These are phyloP conservation scores for Trichophyton mentagrophytes DNA, from an alignment of 2,329 filamentous ascomycete species.

Conservation along the genomic window DNA sequence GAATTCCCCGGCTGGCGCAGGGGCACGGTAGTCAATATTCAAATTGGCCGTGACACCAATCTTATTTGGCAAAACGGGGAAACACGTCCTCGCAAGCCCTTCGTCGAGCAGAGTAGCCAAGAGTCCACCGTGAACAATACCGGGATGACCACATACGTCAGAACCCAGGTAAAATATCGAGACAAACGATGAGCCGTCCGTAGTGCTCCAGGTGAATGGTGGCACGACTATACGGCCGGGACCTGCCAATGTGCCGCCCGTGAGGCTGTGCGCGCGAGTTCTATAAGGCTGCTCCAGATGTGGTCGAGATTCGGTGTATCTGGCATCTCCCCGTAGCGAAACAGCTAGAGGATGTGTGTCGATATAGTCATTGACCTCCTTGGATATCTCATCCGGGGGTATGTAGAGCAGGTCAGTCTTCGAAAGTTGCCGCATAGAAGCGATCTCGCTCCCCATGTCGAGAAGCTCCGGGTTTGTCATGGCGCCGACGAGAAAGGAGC, in stretches of 20 bases:
- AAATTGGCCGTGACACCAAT: conserved; percentile 47
- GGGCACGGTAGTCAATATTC: conserved; percentile 50
- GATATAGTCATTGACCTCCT: conserved; percentile 59
- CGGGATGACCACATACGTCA: conserved; percentile 55
- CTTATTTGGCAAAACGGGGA: conserved; percentile 35
- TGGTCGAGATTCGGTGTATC: conserved; percentile 64
- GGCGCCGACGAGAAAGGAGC: conserved; percentile 24
- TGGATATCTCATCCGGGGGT: conserved; percentile 40
- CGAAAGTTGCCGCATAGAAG: conserved; percentile 32
- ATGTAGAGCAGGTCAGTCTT: conserved; percentile 58
- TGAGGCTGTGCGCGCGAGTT: conserved; percentile 63
- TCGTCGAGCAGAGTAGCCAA: conserved; percentile 60
- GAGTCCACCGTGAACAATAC: conserved; percentile 57
- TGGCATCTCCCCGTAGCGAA: conserved; percentile 53
- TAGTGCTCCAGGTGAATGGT: conserved; percentile 63
- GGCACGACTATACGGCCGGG: conserved; percentile 66
- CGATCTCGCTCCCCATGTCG: conserved; percentile 24
- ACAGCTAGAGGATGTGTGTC: conserved; percentile 59
- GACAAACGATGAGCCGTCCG: conserved; percentile 53
- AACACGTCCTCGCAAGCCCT: conserved; percentile 50
- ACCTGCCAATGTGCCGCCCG: conserved; percentile 65
- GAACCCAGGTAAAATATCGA: conserved; percentile 55
- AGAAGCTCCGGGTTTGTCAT: conserved; percentile 19
- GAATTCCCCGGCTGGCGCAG: conserved; percentile 48
- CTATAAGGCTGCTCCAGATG: conserved; percentile 70